These are phyloP conservation scores for Colletotrichum eleusines DNA, from an alignment of 2,329 filamentous ascomycete species.

Conservation along the genomic window DNA sequence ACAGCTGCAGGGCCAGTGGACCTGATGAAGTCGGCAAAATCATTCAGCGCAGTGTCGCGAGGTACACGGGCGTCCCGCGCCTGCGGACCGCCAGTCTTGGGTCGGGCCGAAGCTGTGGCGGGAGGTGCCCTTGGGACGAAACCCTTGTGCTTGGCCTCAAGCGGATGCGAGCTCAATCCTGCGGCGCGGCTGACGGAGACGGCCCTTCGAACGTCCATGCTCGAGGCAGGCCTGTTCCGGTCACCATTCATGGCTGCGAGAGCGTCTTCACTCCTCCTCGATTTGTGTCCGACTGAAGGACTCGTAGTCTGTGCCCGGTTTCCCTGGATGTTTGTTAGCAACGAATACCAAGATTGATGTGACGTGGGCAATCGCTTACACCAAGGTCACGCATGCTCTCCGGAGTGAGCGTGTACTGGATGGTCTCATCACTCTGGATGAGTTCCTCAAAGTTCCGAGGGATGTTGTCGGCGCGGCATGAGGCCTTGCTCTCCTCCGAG, in stretches of 20 bases:
- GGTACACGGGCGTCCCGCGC: slow-evolving; percentile 81
- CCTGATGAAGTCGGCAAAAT: slow-evolving; percentile 91
- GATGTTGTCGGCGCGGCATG: slow-evolving; percentile 66
- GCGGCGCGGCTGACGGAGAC: slow-evolving; percentile 51
- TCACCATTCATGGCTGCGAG: slow-evolving; percentile 53
- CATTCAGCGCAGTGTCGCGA: slow-evolving; percentile 75
- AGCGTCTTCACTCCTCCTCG: slow-evolving; percentile 62
- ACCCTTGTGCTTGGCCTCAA: slow-evolving; percentile 44
- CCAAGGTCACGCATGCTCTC: slow-evolving; percentile 79
- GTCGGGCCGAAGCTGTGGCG: slow-evolving; percentile 48
- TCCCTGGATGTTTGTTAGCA: slow-evolving; percentile 50
- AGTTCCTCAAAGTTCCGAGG: slow-evolving; percentile 81
- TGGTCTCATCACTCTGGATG: slow-evolving; percentile 84
- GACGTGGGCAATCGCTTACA: slow-evolving; percentile 11
- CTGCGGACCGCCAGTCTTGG: slow-evolving; percentile 50
- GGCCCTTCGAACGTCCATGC: slow-evolving; percentile 55
- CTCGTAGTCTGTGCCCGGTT: slow-evolving; percentile 55
- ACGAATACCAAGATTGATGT: background rate
- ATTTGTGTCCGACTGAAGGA: slow-evolving; percentile 56
- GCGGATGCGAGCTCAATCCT: slow-evolving; percentile 54
- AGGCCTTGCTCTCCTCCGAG: slow-evolving; percentile 67
- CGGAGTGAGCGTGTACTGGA: slow-evolving; percentile 85
- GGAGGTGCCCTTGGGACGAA: slow-evolving; percentile 51
- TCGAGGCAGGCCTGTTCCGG: slow-evolving; percentile 52
- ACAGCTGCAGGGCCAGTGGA: slow-evolving; percentile 79